Percentiles rank a stretch among this genome's conserved stretches.
Conservation (phyloP, 2,329 filamentous ascomycete genomes). For the Exophiala sp. region DNA sequence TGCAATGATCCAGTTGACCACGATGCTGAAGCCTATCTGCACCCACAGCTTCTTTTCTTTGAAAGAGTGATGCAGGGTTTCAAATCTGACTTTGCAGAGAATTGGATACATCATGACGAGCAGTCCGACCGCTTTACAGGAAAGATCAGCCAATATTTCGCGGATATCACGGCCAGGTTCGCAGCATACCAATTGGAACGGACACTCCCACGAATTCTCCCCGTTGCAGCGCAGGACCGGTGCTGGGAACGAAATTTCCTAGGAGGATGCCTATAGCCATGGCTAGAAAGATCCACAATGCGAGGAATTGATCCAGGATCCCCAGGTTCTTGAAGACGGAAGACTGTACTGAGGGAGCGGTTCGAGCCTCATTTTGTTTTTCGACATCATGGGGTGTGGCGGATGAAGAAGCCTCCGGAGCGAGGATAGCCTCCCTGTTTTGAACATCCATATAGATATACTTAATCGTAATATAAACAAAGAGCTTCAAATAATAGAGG, state of each 20-base stretch:
- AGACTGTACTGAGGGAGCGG: not conserved
- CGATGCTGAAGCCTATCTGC: slow-evolving; percentile 71
- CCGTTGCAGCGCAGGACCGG: slow-evolving; percentile 61
- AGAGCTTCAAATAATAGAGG: not conserved
- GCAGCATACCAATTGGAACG: slow-evolving; percentile 58
- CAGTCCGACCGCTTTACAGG: slow-evolving; percentile 63
- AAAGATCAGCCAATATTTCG: not conserved
- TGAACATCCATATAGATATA: slow-evolving; percentile 1
- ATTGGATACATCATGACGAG: slow-evolving; percentile 96
- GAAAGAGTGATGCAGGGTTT: slow-evolving; percentile 67
- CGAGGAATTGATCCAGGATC: slow-evolving; percentile 61
- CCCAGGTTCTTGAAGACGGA: slow-evolving; percentile 50
- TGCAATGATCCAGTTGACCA: slow-evolving; percentile 79
- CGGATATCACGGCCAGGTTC: slow-evolving; percentile 6
- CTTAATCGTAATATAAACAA: not conserved
- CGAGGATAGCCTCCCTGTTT: slow-evolving; percentile 7
- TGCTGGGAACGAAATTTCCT: slow-evolving; percentile 68
- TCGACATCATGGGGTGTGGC: slow-evolving; percentile 5
- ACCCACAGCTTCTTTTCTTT: slow-evolving; percentile 64
- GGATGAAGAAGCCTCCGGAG: not conserved
- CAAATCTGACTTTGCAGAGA: slow-evolving; percentile 78
- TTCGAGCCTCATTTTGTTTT: slow-evolving; percentile 4
- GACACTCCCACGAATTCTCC: slow-evolving; percentile 71
- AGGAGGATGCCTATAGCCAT: slow-evolving; percentile 73
- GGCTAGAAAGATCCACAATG: slow-evolving; percentile 72